Evolutionary conservation across 2,329 filamentous ascomycete species (phyloP).

Genomic region (Colletotrichum plurivorum): DNA sequence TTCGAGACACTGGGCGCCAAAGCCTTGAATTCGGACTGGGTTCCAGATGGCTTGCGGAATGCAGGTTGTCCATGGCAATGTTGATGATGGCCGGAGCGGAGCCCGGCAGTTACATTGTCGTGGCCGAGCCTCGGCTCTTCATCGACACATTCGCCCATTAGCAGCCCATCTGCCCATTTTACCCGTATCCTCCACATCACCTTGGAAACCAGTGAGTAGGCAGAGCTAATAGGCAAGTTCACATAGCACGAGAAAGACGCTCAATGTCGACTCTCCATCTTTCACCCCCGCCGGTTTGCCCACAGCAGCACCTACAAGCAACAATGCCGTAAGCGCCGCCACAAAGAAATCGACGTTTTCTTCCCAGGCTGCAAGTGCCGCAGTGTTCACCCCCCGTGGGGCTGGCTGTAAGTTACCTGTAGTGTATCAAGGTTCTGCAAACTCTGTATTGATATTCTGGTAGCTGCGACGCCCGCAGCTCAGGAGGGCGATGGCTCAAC

Average conservation of each 20-base stretch:
- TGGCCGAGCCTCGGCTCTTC: no score
- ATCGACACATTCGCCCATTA: not conserved
- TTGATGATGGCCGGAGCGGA: no score
- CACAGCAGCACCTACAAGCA: constrained; percentile 39
- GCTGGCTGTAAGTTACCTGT: constrained; percentile 54
- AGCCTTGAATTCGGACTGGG: no score
- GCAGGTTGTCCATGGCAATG: no score
- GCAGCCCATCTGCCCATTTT: no score
- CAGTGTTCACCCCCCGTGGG: constrained; percentile 84
- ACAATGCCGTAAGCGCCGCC: constrained; percentile 53
- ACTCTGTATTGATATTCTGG: not conserved
- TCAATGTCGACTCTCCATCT: constrained; percentile 96
- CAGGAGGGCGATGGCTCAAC: constrained; percentile 58
- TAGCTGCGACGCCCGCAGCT: constrained; percentile 37
- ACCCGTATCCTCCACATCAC: not conserved
- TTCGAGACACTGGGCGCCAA: no score
- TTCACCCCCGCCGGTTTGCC: constrained; percentile 80
- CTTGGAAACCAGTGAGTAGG: not conserved
- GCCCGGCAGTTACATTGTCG: no score
- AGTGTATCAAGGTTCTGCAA: not conserved
- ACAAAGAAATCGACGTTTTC: constrained; percentile 84
- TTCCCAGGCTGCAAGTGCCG: constrained; percentile 90
- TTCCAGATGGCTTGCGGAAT: no score
- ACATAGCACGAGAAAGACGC: constrained; percentile 75
- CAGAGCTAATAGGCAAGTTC: constrained; percentile 25